phyloP scores from a whole-genome alignment of 805 yeast species.

The Dipodascus albidus region DNA sequence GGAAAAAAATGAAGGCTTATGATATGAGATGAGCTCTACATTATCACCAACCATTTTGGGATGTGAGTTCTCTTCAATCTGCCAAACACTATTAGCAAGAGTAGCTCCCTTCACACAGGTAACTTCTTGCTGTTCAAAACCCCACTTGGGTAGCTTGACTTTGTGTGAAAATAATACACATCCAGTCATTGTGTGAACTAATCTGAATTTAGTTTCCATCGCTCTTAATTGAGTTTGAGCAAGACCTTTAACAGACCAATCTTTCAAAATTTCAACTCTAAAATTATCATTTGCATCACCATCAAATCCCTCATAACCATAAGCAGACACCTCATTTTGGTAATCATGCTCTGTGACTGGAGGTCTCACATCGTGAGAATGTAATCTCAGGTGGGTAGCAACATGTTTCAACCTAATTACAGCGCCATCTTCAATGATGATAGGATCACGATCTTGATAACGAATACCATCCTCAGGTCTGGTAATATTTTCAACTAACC shows the following conservation, averaged over 20 bases:
- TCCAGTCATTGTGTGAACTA: conserved; percentile 52
- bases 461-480: conserved; percentile 16
- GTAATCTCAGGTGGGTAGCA: conserved; percentile 53
- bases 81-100: conserved; percentile 58
- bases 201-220: conserved; percentile 56
- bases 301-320: conserved; percentile 47
- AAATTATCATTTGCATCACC: conserved; percentile 67
- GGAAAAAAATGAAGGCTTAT: conserved; percentile 32
- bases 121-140: conserved; percentile 75
- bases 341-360: conserved; percentile 89
- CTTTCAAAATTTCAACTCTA: conserved; percentile 41
- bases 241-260: conserved; percentile 26
- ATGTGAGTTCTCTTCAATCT: conserved; percentile 53
- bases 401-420: conserved; percentile 60
- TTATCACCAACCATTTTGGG: conserved; percentile 32
- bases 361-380: conserved; percentile 66
- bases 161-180: conserved; percentile 71
- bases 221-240: conserved; percentile 36
- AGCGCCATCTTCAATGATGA: conserved; percentile 43
- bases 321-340: conserved; percentile 68
- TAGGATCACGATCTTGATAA: conserved; percentile 27
- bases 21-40: conserved; percentile 26
- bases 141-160: conserved; percentile 74
- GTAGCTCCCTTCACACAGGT: conserved; percentile 71
- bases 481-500: conserved; percentile 49